phyloP scores from a whole-genome alignment of 2,329 filamentous ascomycete species.

The Plectosphaerella plurivora region DNA sequence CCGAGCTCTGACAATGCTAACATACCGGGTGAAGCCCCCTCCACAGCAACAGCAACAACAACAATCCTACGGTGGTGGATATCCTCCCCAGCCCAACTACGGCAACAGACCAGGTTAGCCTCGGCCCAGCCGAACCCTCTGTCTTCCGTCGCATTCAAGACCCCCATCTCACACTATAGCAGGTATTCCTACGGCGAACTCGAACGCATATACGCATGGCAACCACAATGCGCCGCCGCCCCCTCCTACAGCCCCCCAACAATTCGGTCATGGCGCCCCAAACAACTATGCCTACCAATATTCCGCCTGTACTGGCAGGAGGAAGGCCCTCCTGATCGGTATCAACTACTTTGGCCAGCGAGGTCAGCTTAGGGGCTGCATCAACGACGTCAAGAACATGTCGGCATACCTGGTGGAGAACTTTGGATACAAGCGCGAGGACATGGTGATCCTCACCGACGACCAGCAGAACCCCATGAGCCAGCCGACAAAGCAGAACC shows the following conservation, averaged over 20 bases:
- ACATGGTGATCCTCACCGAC: conserved; percentile 76
- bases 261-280: conserved; percentile 66
- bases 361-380: conserved; percentile 70
- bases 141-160: neutral
- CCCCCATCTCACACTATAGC: neutral
- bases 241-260: conserved; percentile 46
- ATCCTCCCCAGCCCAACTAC: conserved; percentile 40
- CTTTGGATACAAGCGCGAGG: conserved; percentile 69
- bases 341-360: conserved; percentile 77
- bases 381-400: conserved; percentile 78
- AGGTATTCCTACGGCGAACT: conserved; percentile 14
- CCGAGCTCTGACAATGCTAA: neutral
- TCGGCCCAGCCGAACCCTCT: neutral
- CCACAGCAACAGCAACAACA: conserved; percentile 32
- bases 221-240: conserved; percentile 29
- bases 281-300: conserved; percentile 69
- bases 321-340: conserved; percentile 72
- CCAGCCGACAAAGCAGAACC: conserved; percentile 72
- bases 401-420: conserved; percentile 64
- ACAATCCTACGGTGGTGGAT: conserved; percentile 23
- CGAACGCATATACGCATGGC: conserved; percentile 22
- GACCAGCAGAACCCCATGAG: conserved; percentile 67
- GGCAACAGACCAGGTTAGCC: conserved; percentile 42
- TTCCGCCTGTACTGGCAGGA: conserved; percentile 66
- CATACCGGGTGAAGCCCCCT: conserved; percentile 24